Evolutionary conservation across 2,329 filamentous ascomycete genomes (phyloP).

Genomic region (Metarhizium guizhouense): DNA sequence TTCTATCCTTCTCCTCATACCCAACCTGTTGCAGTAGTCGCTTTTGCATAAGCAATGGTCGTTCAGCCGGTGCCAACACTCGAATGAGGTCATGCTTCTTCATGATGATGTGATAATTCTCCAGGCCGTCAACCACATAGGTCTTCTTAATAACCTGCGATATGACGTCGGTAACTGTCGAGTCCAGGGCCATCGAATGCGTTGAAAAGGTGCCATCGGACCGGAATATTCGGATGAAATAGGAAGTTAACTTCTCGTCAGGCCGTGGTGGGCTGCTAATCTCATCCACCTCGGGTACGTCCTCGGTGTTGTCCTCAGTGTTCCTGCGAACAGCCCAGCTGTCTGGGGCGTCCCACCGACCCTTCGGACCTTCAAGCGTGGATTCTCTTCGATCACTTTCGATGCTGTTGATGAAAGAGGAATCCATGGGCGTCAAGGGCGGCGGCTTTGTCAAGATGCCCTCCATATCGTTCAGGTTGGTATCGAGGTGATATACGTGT

Average conservation of each 20-base stretch:
- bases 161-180: constrained; percentile 79
- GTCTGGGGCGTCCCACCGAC: constrained; percentile 86
- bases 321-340: constrained; percentile 86
- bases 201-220: constrained; percentile 92
- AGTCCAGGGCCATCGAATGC: constrained; percentile 72
- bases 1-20: constrained; percentile 74
- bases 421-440: constrained; percentile 63
- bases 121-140: constrained; percentile 78
- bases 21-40: constrained; percentile 82
- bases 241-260: constrained; percentile 67
- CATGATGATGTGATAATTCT: constrained; percentile 93
- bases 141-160: constrained; percentile 91
- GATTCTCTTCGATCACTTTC: constrained; percentile 34
- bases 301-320: constrained; percentile 54
- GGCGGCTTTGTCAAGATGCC: constrained; percentile 71
- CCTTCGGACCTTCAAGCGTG: constrained; percentile 30
- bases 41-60: constrained; percentile 87
- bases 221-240: constrained; percentile 92
- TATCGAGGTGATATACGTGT: constrained; percentile 70
- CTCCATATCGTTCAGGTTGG: constrained; percentile 82
- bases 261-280: constrained; percentile 55
- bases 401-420: constrained; percentile 35
- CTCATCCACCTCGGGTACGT: constrained; percentile 56
- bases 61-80: constrained; percentile 68
- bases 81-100: constrained; percentile 85